Evolutionary conservation across 2,329 filamentous ascomycete species (phyloP).

Genomic region (Fusarium sp.): DNA sequence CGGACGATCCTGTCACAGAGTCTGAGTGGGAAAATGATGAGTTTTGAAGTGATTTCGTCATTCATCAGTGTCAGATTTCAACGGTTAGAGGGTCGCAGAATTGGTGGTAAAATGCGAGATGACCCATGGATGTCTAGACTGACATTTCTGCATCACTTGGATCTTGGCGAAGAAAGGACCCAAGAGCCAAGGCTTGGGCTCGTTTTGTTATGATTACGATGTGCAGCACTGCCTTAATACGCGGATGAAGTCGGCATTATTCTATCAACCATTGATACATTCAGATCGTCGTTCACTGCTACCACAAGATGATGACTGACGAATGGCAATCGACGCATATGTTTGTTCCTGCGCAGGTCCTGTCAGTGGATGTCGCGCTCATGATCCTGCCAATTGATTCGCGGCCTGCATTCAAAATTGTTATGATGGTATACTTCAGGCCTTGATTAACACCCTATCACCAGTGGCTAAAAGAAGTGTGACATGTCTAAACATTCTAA

Average conservation of each 20-base stretch:
- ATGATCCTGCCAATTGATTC: background rate
- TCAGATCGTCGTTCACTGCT: conserved; percentile 22
- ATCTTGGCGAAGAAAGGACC: background rate
- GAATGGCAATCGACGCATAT: background rate
- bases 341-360: conserved; percentile 4
- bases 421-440: background rate
- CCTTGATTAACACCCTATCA: background rate
- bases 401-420: background rate
- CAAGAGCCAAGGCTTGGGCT: conserved; percentile 11
- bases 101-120: background rate
- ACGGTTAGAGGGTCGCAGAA: background rate
- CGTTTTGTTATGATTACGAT: conserved; percentile 24
- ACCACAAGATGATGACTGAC: background rate
- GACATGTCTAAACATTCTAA: background rate
- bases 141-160: background rate
- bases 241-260: background rate
- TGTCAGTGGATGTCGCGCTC: conserved; percentile 1
- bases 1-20: conserved; percentile 32
- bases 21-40: background rate
- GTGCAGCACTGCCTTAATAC: conserved; percentile 11
- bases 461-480: background rate
- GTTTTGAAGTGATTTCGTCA: conserved; percentile 21
- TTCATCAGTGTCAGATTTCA: background rate
- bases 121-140: background rate
- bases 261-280: background rate